Percentiles rank a stretch among this genome's conserved stretches.
phyloP scores from a whole-genome alignment of 2,329 filamentous ascomycete species.

The Graphilbum fragrans region DNA sequence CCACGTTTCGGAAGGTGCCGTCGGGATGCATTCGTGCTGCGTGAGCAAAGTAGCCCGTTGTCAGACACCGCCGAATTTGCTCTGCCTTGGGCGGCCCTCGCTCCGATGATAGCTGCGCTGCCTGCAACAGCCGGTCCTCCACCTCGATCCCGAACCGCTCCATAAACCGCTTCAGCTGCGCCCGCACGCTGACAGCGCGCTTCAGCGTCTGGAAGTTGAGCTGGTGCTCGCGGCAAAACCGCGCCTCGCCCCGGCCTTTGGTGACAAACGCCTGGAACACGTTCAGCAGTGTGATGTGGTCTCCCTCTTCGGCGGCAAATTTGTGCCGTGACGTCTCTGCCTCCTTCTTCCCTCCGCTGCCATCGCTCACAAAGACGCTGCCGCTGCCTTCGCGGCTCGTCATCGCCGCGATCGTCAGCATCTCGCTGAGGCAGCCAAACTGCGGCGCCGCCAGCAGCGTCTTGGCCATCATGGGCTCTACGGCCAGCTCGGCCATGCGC shows the following conservation, averaged over 20 bases:
- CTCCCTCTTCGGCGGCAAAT: conserved; percentile 87
- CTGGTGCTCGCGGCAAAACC: conserved; percentile 78
- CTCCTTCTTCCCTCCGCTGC: conserved; percentile 47
- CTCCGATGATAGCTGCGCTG: conserved; percentile 19
- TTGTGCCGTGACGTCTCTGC: conserved; percentile 61
- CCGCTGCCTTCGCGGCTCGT: conserved; percentile 71
- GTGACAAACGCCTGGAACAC: conserved; percentile 84
- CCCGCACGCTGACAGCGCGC: conserved; percentile 73
- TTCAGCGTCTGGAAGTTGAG: conserved; percentile 79
- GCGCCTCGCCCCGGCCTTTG: conserved; percentile 67
- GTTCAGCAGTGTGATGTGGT: conserved; percentile 85
- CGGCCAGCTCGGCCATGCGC: conserved; percentile 83
- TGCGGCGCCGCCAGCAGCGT: conserved; percentile 62
- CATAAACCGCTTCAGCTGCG: conserved; percentile 75
- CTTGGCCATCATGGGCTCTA: conserved; percentile 94
- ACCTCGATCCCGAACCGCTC: conserved; percentile 74
- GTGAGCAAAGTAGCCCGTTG: conserved; percentile 84
- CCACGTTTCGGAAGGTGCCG: conserved; percentile 79
- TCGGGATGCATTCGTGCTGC: conserved; percentile 90
- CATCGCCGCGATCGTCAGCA: conserved; percentile 91
- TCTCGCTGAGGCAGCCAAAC: conserved; percentile 73
- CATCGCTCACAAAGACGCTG: conserved; percentile 67
- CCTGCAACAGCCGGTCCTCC: conserved; percentile 21
- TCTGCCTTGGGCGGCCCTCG: conserved; percentile 42
- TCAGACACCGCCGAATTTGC: conserved; percentile 72